Conservation (phyloP, 2,329 filamentous ascomycete species). For the Colletotrichum horii region DNA sequence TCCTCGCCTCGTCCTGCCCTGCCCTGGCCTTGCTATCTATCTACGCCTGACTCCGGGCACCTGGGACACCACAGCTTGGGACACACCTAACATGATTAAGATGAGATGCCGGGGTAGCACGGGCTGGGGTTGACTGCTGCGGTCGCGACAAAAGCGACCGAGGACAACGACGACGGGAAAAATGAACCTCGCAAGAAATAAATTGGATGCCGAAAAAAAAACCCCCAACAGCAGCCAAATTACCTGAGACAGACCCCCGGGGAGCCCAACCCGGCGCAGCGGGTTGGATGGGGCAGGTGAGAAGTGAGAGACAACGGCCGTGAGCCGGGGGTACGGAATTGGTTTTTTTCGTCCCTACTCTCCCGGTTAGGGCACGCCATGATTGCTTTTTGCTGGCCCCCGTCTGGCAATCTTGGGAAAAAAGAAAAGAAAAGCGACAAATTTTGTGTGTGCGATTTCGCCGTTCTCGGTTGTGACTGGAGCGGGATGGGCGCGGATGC, state of each 20-base stretch:
- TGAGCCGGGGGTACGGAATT: background rate
- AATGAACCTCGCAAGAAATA: background rate
- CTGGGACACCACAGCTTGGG: background rate
- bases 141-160: slow-evolving; percentile 11
- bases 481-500: slow-evolving; percentile 14
- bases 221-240: background rate
- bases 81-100: background rate
- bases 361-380: background rate
- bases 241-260: background rate
- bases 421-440: background rate
- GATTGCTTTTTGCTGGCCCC: background rate
- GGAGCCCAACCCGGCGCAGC: background rate
- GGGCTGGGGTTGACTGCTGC: background rate
- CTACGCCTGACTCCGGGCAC: slow-evolving; percentile 13
- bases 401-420: background rate
- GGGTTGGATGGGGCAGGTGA: slow-evolving; percentile 1
- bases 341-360: background rate
- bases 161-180: background rate
- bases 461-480: slow-evolving; percentile 8
- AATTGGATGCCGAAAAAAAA: background rate
- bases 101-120: slow-evolving; percentile 8
- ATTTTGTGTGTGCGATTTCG: background rate
- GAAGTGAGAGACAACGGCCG: background rate
- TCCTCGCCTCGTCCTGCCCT: slow-evolving; percentile 1
- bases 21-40: background rate